Evolutionary conservation across 2,329 filamentous ascomycete genomes (phyloP).

Genomic region (Nigrograna mackinnonii): DNA sequence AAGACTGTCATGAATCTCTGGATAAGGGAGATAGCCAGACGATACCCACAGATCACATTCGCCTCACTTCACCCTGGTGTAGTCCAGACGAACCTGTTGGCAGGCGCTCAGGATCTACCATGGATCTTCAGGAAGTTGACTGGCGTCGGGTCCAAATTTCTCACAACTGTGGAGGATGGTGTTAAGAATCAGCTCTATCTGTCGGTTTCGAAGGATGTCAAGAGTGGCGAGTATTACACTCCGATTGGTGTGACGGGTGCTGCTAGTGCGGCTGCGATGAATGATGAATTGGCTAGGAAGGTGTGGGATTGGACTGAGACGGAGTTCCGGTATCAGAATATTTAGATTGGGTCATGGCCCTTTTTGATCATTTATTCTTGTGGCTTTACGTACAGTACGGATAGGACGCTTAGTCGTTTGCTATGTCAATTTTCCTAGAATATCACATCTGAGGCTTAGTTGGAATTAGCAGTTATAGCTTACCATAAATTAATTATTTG

Average conservation of each 20-base stretch:
- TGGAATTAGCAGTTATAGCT: too few species aligned
- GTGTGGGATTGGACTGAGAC: constrained; percentile 3
- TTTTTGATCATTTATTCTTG: too few species aligned
- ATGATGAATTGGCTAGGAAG: constrained; percentile 1
- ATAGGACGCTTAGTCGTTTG: too few species aligned
- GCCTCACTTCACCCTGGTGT: constrained; percentile 50
- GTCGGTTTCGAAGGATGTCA: constrained; percentile 22
- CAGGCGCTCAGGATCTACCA: background rate
- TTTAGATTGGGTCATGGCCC: too few species aligned
- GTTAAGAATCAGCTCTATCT: constrained; percentile 2
- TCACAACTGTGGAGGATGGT: background rate
- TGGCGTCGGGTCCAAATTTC: background rate
- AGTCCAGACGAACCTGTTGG: constrained; percentile 36
- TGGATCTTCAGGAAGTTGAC: background rate
- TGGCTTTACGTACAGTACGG: too few species aligned
- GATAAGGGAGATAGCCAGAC: constrained; percentile 39
- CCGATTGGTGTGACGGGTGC: constrained; percentile 30
- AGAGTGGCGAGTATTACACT: constrained; percentile 41
- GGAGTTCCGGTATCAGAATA: too few species aligned
- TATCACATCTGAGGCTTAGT: too few species aligned
- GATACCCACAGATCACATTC: constrained; percentile 44
- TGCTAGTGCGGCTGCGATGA: background rate
- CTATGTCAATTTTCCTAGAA: too few species aligned
- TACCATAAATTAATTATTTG: too few species aligned
- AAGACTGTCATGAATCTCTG: constrained; percentile 54